These are phyloP conservation scores for Russula foetens DNA, from an alignment of 768 basidiomycete species.

Conservation along the genomic window DNA sequence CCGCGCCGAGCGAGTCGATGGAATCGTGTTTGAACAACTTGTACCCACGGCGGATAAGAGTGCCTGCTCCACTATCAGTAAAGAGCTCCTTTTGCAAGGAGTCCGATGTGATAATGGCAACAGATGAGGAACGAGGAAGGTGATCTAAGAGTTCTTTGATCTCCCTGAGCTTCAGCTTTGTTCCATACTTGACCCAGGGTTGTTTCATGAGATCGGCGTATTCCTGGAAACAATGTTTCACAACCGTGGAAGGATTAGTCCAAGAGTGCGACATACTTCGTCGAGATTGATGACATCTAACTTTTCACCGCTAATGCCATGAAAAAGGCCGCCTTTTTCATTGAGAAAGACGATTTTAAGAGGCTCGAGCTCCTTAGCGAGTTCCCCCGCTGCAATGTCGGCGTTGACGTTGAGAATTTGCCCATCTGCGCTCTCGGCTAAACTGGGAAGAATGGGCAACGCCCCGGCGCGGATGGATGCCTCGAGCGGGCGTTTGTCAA, in stretches of 20 bases:
- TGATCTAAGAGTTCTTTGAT: conserved; percentile 99
- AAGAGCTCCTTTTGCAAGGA: conserved; percentile 96
- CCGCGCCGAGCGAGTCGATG: conserved; percentile 80
- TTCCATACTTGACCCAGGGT: conserved; percentile 98
- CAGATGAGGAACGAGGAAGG: conserved; percentile 95
- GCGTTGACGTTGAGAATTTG: conserved; percentile 99
- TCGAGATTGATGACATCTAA: conserved; percentile 95
- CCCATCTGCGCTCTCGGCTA: conserved; percentile 93
- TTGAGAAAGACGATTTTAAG: conserved; percentile 98
- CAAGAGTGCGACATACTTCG: conserved; percentile 47
- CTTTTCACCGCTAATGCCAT: conserved; percentile 95
- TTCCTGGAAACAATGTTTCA: conserved; percentile 44
- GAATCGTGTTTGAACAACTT: conserved; percentile 87
- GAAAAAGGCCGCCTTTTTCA: conserved; percentile 97
- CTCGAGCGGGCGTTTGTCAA: conserved; percentile 95
- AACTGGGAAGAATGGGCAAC: conserved; percentile 88
- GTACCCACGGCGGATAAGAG: conserved; percentile 96
- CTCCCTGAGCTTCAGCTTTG: conserved; percentile 97
- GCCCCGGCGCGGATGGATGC: conserved; percentile 95
- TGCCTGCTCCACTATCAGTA: conserved; percentile 96
- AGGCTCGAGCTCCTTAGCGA: conserved; percentile 96
- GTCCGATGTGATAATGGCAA: conserved; percentile 92
- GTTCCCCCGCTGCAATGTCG: conserved; percentile 95
- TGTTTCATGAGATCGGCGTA: conserved; percentile 96
- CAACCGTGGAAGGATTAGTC: neutral